phyloP scores from a whole-genome alignment of 352 stramenopile species.

The Phytophthora chlamydospora region DNA sequence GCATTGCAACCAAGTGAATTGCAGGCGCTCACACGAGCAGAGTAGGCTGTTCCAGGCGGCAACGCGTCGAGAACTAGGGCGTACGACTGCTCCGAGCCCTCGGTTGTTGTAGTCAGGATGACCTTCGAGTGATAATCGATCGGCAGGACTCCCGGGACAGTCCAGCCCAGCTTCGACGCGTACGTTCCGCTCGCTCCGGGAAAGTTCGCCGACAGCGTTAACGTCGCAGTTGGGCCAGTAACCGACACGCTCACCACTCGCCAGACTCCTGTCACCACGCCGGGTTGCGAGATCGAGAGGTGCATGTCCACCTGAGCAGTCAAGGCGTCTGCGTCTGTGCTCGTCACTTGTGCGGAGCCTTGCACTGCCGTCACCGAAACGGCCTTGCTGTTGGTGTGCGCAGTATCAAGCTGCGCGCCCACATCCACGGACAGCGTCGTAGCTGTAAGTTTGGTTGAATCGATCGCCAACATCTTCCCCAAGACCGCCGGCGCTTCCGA shows the following conservation, averaged over 20 bases:
- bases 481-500: conserved; percentile 51
- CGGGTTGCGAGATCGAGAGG: conserved; percentile 45
- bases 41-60: conserved; percentile 79
- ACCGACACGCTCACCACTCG: conserved; percentile 44
- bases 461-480: conserved; percentile 54
- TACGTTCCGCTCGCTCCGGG: conserved; percentile 43
- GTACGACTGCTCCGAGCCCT: conserved; percentile 14
- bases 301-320: conserved; percentile 62
- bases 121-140: conserved; percentile 57
- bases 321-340: conserved; percentile 35
- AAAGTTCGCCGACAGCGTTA: conserved; percentile 61
- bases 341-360: conserved; percentile 44
- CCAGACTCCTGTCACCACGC: conserved; percentile 48
- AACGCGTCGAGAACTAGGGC: conserved; percentile 44
- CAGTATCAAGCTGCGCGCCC: conserved; percentile 47
- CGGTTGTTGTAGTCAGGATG: conserved; percentile 13
- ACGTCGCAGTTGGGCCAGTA: conserved; percentile 35
- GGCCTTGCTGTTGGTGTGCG: conserved; percentile 46
- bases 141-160: conserved; percentile 62
- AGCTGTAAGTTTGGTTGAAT: conserved; percentile 40
- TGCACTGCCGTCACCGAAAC: conserved; percentile 43
- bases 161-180: conserved; percentile 59
- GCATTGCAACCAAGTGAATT: conserved; percentile 92
- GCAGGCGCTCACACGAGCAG: conserved; percentile 87
- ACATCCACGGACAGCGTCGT: conserved; percentile 42